phyloP scores from a whole-genome alignment of 805 yeast genomes.

The Vanderwaltozyma polyspora region DNA sequence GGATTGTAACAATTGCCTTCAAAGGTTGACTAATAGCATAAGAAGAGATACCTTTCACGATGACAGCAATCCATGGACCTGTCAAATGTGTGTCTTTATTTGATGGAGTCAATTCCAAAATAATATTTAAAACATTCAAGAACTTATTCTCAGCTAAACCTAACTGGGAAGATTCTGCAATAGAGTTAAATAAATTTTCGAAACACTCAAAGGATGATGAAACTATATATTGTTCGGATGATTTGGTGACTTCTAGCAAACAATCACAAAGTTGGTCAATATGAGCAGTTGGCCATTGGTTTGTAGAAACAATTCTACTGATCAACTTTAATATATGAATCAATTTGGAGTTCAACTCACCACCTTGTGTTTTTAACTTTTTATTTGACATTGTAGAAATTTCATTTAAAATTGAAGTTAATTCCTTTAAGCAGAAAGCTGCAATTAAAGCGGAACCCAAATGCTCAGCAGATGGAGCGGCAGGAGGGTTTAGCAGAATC shows the following conservation, averaged over 20 bases:
- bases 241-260: constrained; percentile 62
- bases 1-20: constrained; percentile 44
- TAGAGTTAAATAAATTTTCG: constrained; percentile 20
- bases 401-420: constrained; percentile 36
- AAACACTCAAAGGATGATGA: constrained; percentile 74
- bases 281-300: constrained; percentile 70
- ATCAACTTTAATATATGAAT: constrained; percentile 73
- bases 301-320: constrained; percentile 56
- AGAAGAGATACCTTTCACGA: constrained; percentile 66
- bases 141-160: constrained; percentile 55
- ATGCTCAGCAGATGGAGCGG: constrained; percentile 68
- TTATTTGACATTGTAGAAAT: constrained; percentile 27
- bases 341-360: constrained; percentile 42
- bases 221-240: constrained; percentile 78
- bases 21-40: constrained; percentile 42
- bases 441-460: constrained; percentile 65
- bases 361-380: constrained; percentile 23
- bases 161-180: constrained; percentile 33
- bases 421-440: constrained; percentile 49
- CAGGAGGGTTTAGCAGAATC: constrained; percentile 54
- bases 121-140: constrained; percentile 50
- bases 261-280: constrained; percentile 67
- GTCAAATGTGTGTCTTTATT: constrained; percentile 73
- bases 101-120: constrained; percentile 74
- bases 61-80: constrained; percentile 91